Evolutionary conservation across 2,329 filamentous ascomycete species (phyloP), one percentile per base, ranked within the genome.

Genomic region (Gyromitra esculenta): DNA sequence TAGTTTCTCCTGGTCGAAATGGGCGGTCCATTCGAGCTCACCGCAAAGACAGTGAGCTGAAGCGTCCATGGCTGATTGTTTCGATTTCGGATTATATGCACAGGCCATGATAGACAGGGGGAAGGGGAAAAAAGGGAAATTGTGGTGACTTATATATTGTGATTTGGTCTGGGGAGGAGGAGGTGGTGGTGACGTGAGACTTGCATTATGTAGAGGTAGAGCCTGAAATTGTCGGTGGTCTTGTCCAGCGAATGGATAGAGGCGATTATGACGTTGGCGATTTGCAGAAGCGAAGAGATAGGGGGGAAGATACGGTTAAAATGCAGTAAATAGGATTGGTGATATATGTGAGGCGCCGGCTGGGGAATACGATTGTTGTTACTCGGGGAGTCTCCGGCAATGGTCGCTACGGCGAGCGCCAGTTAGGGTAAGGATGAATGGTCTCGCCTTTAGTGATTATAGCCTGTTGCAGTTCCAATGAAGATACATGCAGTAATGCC

Each of bases 21-120:
- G 48, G 1, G 73, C 57, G 21, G 57, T 77, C 76, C 73, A 77
- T 48, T 77, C 43, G 11, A 77, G 73, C 31, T 76, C 31, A 37
- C 73, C 76, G 43, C 75, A 77, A 15, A 60, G 60, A 37, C 76
- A 76, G 25, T 66, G 68, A 21, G 66, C 73, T 9, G 25, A 75
- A 18, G 70, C 50, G 39, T 76, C 60, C 45, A 76, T 69, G 21
- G 21, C 48, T 18, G 41, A 21, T 21, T 56, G 21, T 48, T 21
- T 7, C 6, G 69, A 8, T 4, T 31, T 57, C 6, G 48, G 50
- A 35, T n/a, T 73, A 25, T 57, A 67, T 2, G 62, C 31, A 9
- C 35, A 52, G 13, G 54, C 15, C 8, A 31, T 57, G 37, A 6
- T 25, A 9, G 5, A 9, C 2, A 21, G 5, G n/a, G 13, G 5